Evolutionary conservation across 805 yeast species (phyloP).

Genomic region (Candida awuae): DNA sequence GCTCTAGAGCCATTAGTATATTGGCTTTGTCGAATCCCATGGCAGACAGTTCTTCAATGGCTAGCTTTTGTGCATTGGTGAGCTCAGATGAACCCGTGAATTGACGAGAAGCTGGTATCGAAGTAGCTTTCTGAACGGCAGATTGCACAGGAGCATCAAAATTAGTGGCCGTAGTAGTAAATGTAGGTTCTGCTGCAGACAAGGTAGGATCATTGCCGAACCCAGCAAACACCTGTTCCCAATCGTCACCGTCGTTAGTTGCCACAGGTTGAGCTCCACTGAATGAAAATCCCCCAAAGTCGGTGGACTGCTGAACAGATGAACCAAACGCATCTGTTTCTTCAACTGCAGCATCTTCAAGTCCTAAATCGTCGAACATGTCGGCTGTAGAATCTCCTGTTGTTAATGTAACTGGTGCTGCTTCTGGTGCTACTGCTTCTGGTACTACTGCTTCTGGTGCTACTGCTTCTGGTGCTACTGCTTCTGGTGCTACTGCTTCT

Average conservation of each 20-base stretch:
- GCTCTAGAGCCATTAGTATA: conserved; percentile 60
- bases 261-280: conserved; percentile 10
- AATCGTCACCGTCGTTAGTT: conserved; percentile 51
- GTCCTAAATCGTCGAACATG: conserved; percentile 30
- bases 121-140: not conserved
- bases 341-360: conserved; percentile 28
- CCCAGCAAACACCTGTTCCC: conserved; percentile 92
- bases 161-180: conserved; percentile 9
- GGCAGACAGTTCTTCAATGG: conserved; percentile 71
- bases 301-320: not conserved
- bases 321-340: too few species aligned
- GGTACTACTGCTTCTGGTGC: conserved; percentile 13
- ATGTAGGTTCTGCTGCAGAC: conserved; percentile 3
- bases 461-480: too few species aligned
- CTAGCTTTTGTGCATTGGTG: conserved; percentile 32
- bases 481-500: not conserved
- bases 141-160: not conserved
- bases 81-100: conserved; percentile 11
- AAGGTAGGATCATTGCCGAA: conserved; percentile 49
- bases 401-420: too few species aligned
- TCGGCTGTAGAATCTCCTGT: too few species aligned
- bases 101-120: too few species aligned
- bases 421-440: conserved; percentile 8
- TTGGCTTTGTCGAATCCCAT: conserved; percentile 78
- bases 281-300: conserved; percentile 22